Conservation (phyloP, 179 eudicot genomes). For the Corrigiola litoralis region DNA sequence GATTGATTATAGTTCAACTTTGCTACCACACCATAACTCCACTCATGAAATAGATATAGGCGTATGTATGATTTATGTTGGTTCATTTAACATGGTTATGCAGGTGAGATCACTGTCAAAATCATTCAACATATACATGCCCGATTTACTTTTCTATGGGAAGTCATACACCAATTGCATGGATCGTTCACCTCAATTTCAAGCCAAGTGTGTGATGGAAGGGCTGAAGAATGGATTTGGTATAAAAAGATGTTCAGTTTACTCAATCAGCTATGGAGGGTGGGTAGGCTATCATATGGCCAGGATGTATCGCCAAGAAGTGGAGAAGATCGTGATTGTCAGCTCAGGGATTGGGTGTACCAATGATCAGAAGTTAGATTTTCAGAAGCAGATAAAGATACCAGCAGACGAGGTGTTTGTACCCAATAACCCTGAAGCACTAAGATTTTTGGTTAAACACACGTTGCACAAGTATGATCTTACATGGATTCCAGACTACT, state of each 20-base stretch:
- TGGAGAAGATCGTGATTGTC: slow-evolving; percentile 34
- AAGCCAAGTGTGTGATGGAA: slow-evolving; percentile 32
- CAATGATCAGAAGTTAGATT: slow-evolving; percentile 12
- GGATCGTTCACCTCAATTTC: slow-evolving; percentile 23
- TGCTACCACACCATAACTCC: background rate
- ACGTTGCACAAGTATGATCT: slow-evolving; percentile 26
- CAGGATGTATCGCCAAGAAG: slow-evolving; percentile 24
- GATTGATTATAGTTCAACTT: too few relatives aligned
- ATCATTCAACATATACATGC: slow-evolving; percentile 31
- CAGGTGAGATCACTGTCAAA: slow-evolving; percentile 20
- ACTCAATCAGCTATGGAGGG: slow-evolving; percentile 32
- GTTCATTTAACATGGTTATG: background rate
- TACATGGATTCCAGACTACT: slow-evolving; percentile 39
- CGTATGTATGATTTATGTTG: background rate
- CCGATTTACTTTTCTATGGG: slow-evolving; percentile 31
- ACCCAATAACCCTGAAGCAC: slow-evolving; percentile 27
- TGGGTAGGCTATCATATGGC: slow-evolving; percentile 33
- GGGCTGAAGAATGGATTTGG: slow-evolving; percentile 32
- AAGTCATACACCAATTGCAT: slow-evolving; percentile 20
- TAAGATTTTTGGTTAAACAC: slow-evolving; percentile 26
- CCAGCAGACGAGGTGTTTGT: slow-evolving; percentile 17
- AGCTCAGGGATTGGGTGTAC: slow-evolving; percentile 33
- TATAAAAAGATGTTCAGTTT: slow-evolving; percentile 18
- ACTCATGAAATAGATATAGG: background rate
- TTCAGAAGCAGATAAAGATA: slow-evolving; percentile 2